phyloP scores from a whole-genome alignment of 2,329 filamentous ascomycete species.

The Fusarium nisikadoi region DNA sequence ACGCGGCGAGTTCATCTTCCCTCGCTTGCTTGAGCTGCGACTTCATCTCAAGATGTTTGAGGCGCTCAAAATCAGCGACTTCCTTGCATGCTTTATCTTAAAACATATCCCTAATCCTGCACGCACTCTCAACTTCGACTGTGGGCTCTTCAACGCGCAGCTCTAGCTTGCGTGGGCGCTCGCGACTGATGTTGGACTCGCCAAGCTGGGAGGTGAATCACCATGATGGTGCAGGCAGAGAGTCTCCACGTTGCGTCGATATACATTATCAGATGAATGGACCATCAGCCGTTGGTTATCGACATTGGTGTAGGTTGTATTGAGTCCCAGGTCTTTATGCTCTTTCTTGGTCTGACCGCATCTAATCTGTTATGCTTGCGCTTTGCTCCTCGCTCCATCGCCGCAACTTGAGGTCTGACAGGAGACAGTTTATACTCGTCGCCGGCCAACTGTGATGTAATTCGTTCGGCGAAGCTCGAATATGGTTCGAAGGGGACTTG shows the following conservation, averaged over 20 bases:
- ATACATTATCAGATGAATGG: not conserved
- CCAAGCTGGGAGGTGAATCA: not conserved
- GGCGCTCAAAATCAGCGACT: too few relatives aligned
- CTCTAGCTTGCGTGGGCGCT: too few relatives aligned
- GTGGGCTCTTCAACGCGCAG: too few relatives aligned
- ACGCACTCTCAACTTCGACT: too few relatives aligned
- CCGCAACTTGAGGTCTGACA: too few relatives aligned
- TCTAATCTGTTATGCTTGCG: not conserved
- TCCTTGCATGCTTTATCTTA: too few relatives aligned
- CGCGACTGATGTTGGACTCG: not conserved
- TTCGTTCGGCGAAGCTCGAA: not conserved
- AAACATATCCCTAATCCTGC: too few relatives aligned
- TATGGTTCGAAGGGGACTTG: not conserved
- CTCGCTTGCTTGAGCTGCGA: too few relatives aligned
- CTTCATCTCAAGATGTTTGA: too few relatives aligned
- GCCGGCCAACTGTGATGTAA: not conserved
- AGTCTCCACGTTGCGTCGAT: not conserved
- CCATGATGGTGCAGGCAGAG: not conserved
- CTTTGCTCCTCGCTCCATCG: not conserved
- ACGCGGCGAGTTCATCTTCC: too few relatives aligned
- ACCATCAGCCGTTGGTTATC: not conserved
- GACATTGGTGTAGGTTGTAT: not conserved
- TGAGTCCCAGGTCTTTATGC: not conserved
- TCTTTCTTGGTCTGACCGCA: not conserved
- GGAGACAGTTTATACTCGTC: not conserved